These are phyloP conservation scores for Coniochaeta hoffmannii DNA, from an alignment of 2,329 filamentous ascomycete species.

Conservation along the genomic window DNA sequence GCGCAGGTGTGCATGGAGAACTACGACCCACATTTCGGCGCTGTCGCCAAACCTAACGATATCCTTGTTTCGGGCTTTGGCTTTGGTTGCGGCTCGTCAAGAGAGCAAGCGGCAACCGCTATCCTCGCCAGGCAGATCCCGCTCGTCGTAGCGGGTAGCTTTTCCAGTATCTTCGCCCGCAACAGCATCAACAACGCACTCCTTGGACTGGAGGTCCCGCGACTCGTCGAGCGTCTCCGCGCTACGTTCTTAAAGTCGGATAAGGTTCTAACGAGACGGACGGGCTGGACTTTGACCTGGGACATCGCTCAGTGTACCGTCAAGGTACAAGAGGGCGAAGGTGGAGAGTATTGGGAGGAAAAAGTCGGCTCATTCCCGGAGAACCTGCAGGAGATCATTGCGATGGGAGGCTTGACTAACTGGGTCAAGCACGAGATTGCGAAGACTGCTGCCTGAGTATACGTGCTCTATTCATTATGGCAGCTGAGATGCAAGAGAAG, in stretches of 20 bases:
- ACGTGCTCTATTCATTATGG: no score
- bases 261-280: slow-evolving; percentile 60
- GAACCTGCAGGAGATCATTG: slow-evolving; percentile 83
- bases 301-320: slow-evolving; percentile 68
- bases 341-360: slow-evolving; percentile 64
- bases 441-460: no score
- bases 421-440: slow-evolving; percentile 63
- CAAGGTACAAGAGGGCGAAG: slow-evolving; percentile 60
- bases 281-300: slow-evolving; percentile 79
- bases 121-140: slow-evolving; percentile 75
- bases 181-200: slow-evolving; percentile 76
- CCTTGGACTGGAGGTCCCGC: slow-evolving; percentile 27
- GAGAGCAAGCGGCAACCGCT: slow-evolving; percentile 85
- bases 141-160: slow-evolving; percentile 72
- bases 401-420: slow-evolving; percentile 67
- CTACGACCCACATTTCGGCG: slow-evolving; percentile 69
- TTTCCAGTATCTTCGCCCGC: slow-evolving; percentile 69
- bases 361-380: slow-evolving; percentile 77
- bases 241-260: slow-evolving; percentile 43
- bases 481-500: no score
- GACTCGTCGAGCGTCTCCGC: slow-evolving; percentile 33
- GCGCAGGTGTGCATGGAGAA: slow-evolving; percentile 89
- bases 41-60: slow-evolving; percentile 59
- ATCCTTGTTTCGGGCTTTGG: slow-evolving; percentile 81
- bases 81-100: slow-evolving; percentile 54